Evolutionary conservation across 306 rosid species (phyloP).

Genomic region (Sphenostylis stenocarpa): DNA sequence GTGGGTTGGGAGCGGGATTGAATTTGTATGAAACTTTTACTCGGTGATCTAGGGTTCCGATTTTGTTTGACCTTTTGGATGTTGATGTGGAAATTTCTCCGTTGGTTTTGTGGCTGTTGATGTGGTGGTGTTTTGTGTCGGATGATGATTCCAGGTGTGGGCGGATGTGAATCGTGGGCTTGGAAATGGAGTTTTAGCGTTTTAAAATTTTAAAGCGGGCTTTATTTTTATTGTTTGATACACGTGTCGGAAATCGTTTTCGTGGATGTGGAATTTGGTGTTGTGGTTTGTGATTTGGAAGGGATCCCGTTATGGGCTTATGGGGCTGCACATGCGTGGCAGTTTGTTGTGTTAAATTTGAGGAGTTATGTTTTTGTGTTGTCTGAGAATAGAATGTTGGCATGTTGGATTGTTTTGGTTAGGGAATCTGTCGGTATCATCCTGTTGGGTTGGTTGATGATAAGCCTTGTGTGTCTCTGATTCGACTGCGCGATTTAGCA

Average conservation of each 20-base stretch:
- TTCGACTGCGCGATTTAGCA: neutral
- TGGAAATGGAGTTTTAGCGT: neutral
- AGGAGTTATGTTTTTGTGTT: neutral
- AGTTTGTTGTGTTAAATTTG: neutral
- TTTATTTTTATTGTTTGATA: conserved; percentile 1
- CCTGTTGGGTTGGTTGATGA: neutral
- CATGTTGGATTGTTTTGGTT: neutral
- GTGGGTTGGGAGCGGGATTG: neutral
- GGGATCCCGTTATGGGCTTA: neutral
- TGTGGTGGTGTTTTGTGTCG: neutral
- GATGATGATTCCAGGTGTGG: neutral
- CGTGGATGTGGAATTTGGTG: neutral
- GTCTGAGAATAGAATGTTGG: neutral
- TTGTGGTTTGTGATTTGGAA: neutral
- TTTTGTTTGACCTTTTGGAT: conserved; percentile 25
- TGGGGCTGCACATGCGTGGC: neutral
- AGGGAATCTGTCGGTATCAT: neutral
- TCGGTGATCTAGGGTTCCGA: neutral
- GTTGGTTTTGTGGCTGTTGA: neutral
- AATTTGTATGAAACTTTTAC: neutral
- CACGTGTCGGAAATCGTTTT: neutral
- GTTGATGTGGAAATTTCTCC: neutral
- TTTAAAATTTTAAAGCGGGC: neutral
- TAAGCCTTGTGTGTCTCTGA: neutral
- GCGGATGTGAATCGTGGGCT: conserved; percentile 18